phyloP scores from a whole-genome alignment of 2,329 filamentous ascomycete genomes.

The Neurospora sp. region DNA sequence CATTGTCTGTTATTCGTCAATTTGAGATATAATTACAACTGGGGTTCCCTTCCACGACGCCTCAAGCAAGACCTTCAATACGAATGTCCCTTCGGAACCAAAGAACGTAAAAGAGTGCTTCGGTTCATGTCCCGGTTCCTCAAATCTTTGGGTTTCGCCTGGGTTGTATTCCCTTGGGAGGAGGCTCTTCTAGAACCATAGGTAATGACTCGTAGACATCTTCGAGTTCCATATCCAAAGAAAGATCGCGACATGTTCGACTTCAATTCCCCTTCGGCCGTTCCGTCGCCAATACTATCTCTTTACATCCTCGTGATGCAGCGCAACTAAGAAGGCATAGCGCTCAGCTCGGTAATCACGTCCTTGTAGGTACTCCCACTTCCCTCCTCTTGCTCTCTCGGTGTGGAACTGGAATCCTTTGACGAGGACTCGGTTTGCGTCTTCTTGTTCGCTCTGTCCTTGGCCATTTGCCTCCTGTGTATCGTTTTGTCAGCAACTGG shows the following conservation, averaged over 20 bases:
- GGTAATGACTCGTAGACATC: background rate
- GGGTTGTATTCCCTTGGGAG: background rate
- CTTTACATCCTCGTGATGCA: background rate
- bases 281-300: no score
- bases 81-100: background rate
- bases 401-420: slow-evolving; percentile 2
- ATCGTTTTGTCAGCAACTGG: background rate
- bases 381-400: background rate
- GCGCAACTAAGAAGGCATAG: background rate
- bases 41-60: background rate
- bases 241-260: background rate
- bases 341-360: background rate
- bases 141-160: background rate
- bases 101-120: background rate
- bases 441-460: slow-evolving; percentile 14
- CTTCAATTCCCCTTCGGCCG: background rate
- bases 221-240: background rate
- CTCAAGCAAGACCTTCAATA: background rate
- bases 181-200: background rate
- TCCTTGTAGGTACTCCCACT: background rate
- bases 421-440: slow-evolving; percentile 1
- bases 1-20: background rate
- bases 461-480: slow-evolving; percentile 18
- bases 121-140: background rate
- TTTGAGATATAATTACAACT: background rate